phyloP scores from a whole-genome alignment of 1,284 basidiomycete species.

The Sparassis latifolia region DNA sequence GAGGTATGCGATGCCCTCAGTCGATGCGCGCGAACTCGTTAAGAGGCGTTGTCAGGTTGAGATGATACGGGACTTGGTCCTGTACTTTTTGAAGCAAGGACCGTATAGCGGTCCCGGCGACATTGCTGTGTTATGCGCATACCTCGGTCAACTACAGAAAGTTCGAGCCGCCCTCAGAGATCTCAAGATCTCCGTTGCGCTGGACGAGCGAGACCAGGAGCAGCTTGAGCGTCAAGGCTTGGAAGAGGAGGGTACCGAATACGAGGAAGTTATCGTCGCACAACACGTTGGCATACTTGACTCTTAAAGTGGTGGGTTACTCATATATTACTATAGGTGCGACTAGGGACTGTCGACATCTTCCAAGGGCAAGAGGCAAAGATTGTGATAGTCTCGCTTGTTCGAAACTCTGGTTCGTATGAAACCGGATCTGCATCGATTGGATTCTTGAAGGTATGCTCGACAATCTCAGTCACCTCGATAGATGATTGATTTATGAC shows the following conservation, averaged over 20 bases:
- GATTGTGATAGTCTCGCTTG: conserved; percentile 53
- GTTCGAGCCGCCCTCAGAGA: conserved; percentile 40
- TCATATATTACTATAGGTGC: conserved; percentile 36
- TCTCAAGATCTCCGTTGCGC: conserved; percentile 46
- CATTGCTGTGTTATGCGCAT: conserved; percentile 71
- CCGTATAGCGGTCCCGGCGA: conserved; percentile 37
- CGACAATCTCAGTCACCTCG: too few relatives aligned
- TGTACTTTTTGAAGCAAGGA: conserved; percentile 51
- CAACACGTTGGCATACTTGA: conserved; percentile 32
- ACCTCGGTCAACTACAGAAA: conserved; percentile 60
- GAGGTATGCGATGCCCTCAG: conserved; percentile 39
- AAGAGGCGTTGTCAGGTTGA: conserved; percentile 32
- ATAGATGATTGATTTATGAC: too few relatives aligned
- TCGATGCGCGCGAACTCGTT: neutral
- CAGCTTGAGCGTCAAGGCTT: conserved; percentile 41
- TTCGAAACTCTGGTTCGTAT: conserved; percentile 43
- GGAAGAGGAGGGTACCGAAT: conserved; percentile 26
- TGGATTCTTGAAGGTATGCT: conserved; percentile 59
- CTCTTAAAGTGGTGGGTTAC: neutral
- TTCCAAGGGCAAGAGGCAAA: conserved; percentile 69
- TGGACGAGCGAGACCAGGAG: conserved; percentile 65
- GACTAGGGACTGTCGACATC: conserved; percentile 68
- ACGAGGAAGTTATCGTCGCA: conserved; percentile 16
- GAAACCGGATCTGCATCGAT: conserved; percentile 33
- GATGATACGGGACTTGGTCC: conserved; percentile 66